These are phyloP conservation scores for Paramicrosporidium saccamoebae DNA, from an alignment of 371 early-diverging fungal genomes.

Conservation along the genomic window DNA sequence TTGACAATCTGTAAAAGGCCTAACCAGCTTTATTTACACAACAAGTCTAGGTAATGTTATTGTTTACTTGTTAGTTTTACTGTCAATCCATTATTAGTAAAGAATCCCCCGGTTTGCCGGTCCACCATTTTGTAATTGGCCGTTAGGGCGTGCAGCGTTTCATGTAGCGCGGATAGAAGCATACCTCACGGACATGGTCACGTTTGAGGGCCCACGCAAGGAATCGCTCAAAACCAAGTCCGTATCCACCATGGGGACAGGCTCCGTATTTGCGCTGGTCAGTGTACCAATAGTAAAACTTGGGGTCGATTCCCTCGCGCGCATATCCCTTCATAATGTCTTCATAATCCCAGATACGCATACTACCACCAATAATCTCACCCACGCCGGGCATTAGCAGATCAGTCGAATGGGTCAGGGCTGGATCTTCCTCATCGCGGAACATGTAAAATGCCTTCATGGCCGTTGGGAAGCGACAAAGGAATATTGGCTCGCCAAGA, in stretches of 20 bases:
- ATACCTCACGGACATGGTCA: slow-evolving; percentile 66
- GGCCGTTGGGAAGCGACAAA: slow-evolving; percentile 87
- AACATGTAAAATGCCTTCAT: slow-evolving; percentile 99
- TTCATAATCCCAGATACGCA: slow-evolving; percentile 77
- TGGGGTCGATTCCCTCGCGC: slow-evolving; percentile 81
- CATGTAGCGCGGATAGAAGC: slow-evolving; percentile 82
- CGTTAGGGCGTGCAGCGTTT: slow-evolving; percentile 58
- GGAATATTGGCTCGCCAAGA: slow-evolving; percentile 79
- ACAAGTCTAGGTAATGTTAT: too few relatives aligned
- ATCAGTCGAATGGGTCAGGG: slow-evolving; percentile 89
- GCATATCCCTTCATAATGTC: slow-evolving; percentile 77
- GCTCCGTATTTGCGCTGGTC: slow-evolving; percentile 97
- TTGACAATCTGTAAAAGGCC: too few relatives aligned
- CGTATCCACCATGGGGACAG: slow-evolving; percentile 94
- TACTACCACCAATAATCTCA: slow-evolving; percentile 98
- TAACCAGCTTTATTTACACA: too few relatives aligned
- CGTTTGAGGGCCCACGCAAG: slow-evolving; percentile 88
- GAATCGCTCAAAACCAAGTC: slow-evolving; percentile 96
- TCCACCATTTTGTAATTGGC: too few relatives aligned
- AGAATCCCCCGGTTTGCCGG: too few relatives aligned
- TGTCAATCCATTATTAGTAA: too few relatives aligned
- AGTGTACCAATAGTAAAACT: slow-evolving; percentile 95
- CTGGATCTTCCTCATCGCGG: slow-evolving; percentile 33
- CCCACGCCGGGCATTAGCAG: slow-evolving; percentile 97
- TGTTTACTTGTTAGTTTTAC: too few relatives aligned